Evolutionary conservation across 352 stramenopile species (phyloP).

Genomic region (Pythium insidiosum): DNA sequence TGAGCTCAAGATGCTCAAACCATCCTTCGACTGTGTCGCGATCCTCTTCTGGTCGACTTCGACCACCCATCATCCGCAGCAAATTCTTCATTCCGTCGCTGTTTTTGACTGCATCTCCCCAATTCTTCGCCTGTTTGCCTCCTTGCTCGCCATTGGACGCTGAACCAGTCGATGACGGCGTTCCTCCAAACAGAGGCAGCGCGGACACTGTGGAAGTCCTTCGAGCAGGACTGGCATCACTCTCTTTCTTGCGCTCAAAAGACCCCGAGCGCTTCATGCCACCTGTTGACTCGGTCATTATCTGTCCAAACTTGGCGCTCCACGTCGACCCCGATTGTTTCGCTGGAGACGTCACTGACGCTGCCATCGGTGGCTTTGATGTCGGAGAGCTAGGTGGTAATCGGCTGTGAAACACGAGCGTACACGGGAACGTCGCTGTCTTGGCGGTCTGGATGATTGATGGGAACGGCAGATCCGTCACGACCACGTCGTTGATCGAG

Average conservation of each 20-base stretch:
- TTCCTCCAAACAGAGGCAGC: not conserved
- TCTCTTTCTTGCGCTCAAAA: slow-evolving; percentile 23
- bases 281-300: slow-evolving; percentile 20
- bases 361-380: not conserved
- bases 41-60: slow-evolving; percentile 45
- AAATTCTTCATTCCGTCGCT: slow-evolving; percentile 70
- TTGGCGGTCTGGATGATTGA: slow-evolving; percentile 65
- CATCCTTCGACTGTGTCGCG: slow-evolving; percentile 42
- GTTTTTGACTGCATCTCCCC: slow-evolving; percentile 38
- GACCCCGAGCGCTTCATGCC: slow-evolving; percentile 38
- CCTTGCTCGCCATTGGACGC: slow-evolving; percentile 7
- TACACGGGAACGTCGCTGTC: slow-evolving; percentile 54
- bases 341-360: slow-evolving; percentile 31
- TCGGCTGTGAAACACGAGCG: slow-evolving; percentile 50
- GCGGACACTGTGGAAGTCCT: slow-evolving; percentile 2
- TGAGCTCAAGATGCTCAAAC: slow-evolving; percentile 48
- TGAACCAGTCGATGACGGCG: slow-evolving; percentile 8
- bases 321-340: slow-evolving; percentile 20
- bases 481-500: slow-evolving; percentile 47
- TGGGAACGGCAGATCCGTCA: slow-evolving; percentile 49
- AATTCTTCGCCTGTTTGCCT: slow-evolving; percentile 27
- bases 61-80: slow-evolving; percentile 55
- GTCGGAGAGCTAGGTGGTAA: slow-evolving; percentile 5
- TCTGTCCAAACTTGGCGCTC: slow-evolving; percentile 38
- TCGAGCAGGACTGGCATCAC: slow-evolving; percentile 2